Conservation (phyloP, 2,329 filamentous ascomycete genomes). For the Claviceps humidiphila region DNA sequence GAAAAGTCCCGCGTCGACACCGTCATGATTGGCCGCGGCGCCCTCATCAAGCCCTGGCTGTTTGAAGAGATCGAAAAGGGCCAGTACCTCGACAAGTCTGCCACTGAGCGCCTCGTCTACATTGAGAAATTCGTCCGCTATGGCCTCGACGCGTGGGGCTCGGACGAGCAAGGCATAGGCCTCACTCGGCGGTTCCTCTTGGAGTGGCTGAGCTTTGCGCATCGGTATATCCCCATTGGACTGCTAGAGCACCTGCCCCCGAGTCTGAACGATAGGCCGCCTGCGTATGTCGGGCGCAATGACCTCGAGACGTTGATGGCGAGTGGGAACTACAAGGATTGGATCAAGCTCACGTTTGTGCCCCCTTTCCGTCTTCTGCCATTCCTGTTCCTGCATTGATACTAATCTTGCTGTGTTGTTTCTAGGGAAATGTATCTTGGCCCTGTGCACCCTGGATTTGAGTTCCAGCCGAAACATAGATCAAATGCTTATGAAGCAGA, state of each 20-base stretch:
- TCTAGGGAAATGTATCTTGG: conserved; percentile 93
- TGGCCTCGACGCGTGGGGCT: conserved; percentile 88
- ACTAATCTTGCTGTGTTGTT: conserved; percentile 2
- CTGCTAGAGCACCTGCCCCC: conserved; percentile 81
- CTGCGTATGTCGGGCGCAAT: conserved; percentile 68
- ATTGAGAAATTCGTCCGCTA: conserved; percentile 84
- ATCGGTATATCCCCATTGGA: conserved; percentile 83
- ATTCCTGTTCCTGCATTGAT: background rate
- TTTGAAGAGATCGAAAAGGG: conserved; percentile 90
- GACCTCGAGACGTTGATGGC: conserved; percentile 89
- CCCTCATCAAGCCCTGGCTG: conserved; percentile 94
- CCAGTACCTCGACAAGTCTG: conserved; percentile 92
- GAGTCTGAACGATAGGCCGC: conserved; percentile 76
- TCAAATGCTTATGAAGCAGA: conserved; percentile 79
- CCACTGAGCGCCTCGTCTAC: conserved; percentile 70
- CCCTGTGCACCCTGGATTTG: conserved; percentile 77
- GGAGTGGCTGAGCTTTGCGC: conserved; percentile 89
- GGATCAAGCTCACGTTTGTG: conserved; percentile 92
- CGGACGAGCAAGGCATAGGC: conserved; percentile 85
- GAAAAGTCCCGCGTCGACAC: conserved; percentile 69
- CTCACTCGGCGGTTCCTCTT: conserved; percentile 84
- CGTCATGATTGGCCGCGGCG: conserved; percentile 96
- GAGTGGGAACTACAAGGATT: conserved; percentile 87
- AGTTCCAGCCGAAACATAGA: conserved; percentile 96
- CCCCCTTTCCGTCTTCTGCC: background rate